Evolutionary conservation across 225 moss, liverwort and hornwort species (phyloP).

Genomic region (Pseudisothecium myosuroides): DNA sequence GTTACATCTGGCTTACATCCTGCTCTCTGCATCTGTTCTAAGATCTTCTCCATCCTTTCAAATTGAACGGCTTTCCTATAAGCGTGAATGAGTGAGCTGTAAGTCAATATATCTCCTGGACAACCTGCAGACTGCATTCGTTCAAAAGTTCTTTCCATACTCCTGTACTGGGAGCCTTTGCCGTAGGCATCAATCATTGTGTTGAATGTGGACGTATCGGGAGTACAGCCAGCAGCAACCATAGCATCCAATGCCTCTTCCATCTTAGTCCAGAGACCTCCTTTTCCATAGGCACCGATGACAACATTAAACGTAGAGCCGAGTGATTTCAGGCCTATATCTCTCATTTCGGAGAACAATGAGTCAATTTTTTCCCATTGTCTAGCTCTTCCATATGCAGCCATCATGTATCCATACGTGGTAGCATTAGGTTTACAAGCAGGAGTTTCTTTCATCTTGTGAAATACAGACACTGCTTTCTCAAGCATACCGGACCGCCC

Average conservation of each 20-base stretch:
- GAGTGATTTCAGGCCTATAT: conserved; percentile 31
- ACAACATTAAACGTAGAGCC: conserved; percentile 57
- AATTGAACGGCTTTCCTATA: conserved; percentile 43
- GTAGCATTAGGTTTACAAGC: conserved; percentile 48
- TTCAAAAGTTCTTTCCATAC: conserved; percentile 45
- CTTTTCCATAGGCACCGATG: conserved; percentile 58
- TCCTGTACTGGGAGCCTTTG: conserved; percentile 40
- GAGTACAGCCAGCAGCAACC: conserved; percentile 42
- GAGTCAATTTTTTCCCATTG: conserved; percentile 62
- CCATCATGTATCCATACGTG: conserved; percentile 65
- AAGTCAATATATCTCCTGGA: conserved; percentile 53
- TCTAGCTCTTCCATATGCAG: conserved; percentile 51
- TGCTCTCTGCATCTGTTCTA: conserved; percentile 43
- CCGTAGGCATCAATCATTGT: conserved; percentile 73
- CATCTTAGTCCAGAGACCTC: conserved; percentile 52
- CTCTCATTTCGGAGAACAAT: conserved; percentile 45
- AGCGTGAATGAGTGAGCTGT: conserved; percentile 64
- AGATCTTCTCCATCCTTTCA: conserved; percentile 52
- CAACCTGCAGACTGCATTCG: conserved; percentile 41
- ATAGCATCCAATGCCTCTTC: conserved; percentile 48
- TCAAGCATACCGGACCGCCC: conserved; percentile 58
- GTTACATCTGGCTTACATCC: conserved; percentile 63
- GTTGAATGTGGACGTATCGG: conserved; percentile 55
- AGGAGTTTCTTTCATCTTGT: conserved; percentile 55
- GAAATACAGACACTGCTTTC: conserved; percentile 51